Percentiles rank a stretch among this genome's conserved stretches.
phyloP scores from a whole-genome alignment of 352 stramenopile genomes.

The Pythium oligandrum region DNA sequence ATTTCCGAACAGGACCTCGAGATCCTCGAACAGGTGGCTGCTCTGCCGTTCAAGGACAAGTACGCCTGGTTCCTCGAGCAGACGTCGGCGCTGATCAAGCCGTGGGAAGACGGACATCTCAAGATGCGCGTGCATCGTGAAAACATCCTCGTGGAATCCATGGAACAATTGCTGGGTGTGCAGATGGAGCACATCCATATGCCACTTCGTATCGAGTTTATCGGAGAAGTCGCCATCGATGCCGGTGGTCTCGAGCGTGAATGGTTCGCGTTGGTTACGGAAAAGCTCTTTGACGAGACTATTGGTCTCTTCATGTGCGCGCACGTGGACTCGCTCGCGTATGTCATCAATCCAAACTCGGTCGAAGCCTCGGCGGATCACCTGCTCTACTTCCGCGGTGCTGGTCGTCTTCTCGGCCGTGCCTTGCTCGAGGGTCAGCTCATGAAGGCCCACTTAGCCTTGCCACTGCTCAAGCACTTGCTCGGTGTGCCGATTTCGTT shows the following conservation, averaged over 20 bases:
- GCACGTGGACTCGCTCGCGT: slow-evolving; percentile 73
- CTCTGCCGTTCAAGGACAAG: slow-evolving; percentile 85
- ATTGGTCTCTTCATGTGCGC: slow-evolving; percentile 86
- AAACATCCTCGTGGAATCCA: slow-evolving; percentile 81
- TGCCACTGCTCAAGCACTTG: slow-evolving; percentile 83
- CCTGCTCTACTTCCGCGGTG: slow-evolving; percentile 96
- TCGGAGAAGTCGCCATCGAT: slow-evolving; percentile 86
- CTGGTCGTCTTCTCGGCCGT: slow-evolving; percentile 93
- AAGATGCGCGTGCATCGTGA: slow-evolving; percentile 85
- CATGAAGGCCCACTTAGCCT: slow-evolving; percentile 77
- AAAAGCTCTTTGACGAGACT: slow-evolving; percentile 84
- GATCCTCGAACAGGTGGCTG: slow-evolving; percentile 81
- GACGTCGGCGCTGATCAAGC: slow-evolving; percentile 78
- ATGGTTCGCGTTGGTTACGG: slow-evolving; percentile 84
- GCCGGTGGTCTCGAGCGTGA: slow-evolving; percentile 86
- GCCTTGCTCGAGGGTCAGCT: slow-evolving; percentile 95
- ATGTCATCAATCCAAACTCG: slow-evolving; percentile 82
- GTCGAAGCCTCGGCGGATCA: slow-evolving; percentile 89
- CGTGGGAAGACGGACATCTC: slow-evolving; percentile 78
- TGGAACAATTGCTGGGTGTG: slow-evolving; percentile 78
- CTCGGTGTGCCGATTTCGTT: slow-evolving; percentile 86
- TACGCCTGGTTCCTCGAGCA: slow-evolving; percentile 85
- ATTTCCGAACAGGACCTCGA: slow-evolving; percentile 85
- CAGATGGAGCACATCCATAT: slow-evolving; percentile 87
- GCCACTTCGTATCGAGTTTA: slow-evolving; percentile 86